Evolutionary conservation across 2,329 filamentous ascomycete genomes (phyloP).

Genomic region (Venturia nashicola): DNA sequence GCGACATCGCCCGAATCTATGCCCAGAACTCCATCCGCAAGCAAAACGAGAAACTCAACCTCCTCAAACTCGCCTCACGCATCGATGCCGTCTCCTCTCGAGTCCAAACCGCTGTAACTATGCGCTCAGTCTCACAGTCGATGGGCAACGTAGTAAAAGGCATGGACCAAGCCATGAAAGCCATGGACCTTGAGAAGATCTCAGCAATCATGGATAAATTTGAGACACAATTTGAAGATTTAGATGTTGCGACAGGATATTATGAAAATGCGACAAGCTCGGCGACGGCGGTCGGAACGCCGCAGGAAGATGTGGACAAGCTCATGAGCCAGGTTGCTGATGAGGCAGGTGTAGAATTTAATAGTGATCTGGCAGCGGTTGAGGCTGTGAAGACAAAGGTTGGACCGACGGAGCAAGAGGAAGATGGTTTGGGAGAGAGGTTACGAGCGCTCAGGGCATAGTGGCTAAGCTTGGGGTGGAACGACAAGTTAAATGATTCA

Average conservation of each 20-base stretch:
- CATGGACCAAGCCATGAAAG: conserved; percentile 51
- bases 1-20: conserved; percentile 51
- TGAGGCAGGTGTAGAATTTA: conserved; percentile 73
- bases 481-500: not conserved
- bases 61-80: conserved; percentile 42
- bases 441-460: conserved; percentile 37
- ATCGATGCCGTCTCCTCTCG: conserved; percentile 48
- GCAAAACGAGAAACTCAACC: conserved; percentile 49
- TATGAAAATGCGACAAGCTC: conserved; percentile 78
- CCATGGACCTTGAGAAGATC: conserved; percentile 53
- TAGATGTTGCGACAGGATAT: conserved; percentile 47
- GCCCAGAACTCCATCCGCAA: conserved; percentile 52
- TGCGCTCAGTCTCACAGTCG: conserved; percentile 47
- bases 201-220: conserved; percentile 55
- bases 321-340: conserved; percentile 77
- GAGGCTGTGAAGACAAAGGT: conserved; percentile 40
- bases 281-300: conserved; percentile 62
- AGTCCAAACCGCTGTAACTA: conserved; percentile 52
- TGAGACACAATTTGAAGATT: conserved; percentile 42
- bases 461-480: not conserved
- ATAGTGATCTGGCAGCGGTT: conserved; percentile 57
- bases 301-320: conserved; percentile 75
- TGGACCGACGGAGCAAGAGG: conserved; percentile 64
- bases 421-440: conserved; percentile 56
- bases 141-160: conserved; percentile 51